phyloP scores from a whole-genome alignment of 352 stramenopile species.

The Phytophthora sojae region DNA sequence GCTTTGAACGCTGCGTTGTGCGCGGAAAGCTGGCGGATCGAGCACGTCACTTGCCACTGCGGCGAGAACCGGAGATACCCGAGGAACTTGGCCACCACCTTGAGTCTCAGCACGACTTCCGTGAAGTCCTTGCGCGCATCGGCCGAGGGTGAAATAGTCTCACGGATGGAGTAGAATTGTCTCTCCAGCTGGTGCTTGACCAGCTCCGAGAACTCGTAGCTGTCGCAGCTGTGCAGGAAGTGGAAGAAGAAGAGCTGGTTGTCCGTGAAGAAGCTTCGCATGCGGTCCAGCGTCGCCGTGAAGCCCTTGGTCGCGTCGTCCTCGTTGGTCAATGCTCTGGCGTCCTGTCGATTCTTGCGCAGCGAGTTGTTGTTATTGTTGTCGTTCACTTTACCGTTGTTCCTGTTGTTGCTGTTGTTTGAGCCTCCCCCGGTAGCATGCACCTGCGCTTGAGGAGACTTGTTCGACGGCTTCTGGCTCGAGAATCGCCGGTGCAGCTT shows the following conservation, averaged over 20 bases:
- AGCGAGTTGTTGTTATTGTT: not conserved
- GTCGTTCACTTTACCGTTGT: constrained; percentile 20
- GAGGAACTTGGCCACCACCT: constrained; percentile 76
- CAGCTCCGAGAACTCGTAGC: constrained; percentile 67
- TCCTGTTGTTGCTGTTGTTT: constrained; percentile 14
- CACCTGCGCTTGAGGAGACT: constrained; percentile 16
- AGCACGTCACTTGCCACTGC: constrained; percentile 60
- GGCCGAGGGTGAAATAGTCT: constrained; percentile 6
- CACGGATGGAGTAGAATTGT: constrained; percentile 52
- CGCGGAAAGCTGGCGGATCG: constrained; percentile 33
- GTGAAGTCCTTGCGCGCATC: constrained; percentile 71
- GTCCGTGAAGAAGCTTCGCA: constrained; percentile 59
- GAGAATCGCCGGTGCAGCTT: constrained; percentile 80
- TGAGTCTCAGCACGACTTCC: constrained; percentile 62
- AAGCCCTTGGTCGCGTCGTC: constrained; percentile 30
- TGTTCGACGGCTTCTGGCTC: constrained; percentile 52
- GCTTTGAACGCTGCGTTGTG: constrained; percentile 63
- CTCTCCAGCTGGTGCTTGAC: constrained; percentile 63
- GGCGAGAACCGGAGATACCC: constrained; percentile 70
- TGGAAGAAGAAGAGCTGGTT: constrained; percentile 85
- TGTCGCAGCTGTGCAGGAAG: constrained; percentile 71
- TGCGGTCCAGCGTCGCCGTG: constrained; percentile 38
- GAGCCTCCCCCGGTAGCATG: not conserved
- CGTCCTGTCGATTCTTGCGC: constrained; percentile 22
- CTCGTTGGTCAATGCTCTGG: constrained; percentile 3